Evolutionary conservation across 495 filamentous ascomycete species (phyloP).

Genomic region (Friedmanniomyces endolithicus): DNA sequence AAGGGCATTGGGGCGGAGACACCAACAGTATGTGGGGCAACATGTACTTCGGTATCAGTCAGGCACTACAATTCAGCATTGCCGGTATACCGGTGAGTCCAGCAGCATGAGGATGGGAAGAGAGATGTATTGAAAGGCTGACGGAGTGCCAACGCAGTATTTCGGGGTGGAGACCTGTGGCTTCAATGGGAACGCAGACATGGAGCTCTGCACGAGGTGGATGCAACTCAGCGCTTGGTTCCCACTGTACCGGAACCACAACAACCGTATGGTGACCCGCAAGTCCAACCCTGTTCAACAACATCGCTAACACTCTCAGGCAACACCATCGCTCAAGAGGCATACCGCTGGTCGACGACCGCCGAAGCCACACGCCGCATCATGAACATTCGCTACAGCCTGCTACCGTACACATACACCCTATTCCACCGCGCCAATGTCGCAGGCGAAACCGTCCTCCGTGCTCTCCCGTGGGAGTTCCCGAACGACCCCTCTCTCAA

Average conservation of each 20-base stretch:
- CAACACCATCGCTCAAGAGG: conserved; percentile 21
- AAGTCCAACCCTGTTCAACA: no score
- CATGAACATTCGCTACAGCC: conserved; percentile 20
- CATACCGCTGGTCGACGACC: conserved; percentile 19
- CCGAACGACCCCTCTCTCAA: conserved; percentile 17
- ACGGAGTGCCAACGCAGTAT: not conserved
- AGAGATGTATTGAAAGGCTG: not conserved
- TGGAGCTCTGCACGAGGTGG: conserved; percentile 23
- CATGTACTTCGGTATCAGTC: conserved; percentile 35
- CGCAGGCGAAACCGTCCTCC: conserved; percentile 17
- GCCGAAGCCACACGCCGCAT: conserved; percentile 17
- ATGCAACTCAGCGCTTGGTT: conserved; percentile 20
- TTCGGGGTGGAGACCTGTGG: conserved; percentile 21
- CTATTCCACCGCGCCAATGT: conserved; percentile 16
- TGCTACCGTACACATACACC: conserved; percentile 22
- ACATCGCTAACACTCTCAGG: not conserved
- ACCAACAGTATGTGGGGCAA: conserved; percentile 37
- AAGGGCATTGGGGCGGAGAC: conserved; percentile 45
- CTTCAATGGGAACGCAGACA: conserved; percentile 20
- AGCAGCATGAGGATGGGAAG: not conserved
- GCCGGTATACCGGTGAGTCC: conserved; percentile 12
- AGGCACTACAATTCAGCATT: conserved; percentile 16
- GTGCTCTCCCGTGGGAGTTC: conserved; percentile 20
- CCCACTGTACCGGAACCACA: conserved; percentile 24
- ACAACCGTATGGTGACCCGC: not conserved